Evolutionary conservation across 768 basidiomycete species (phyloP).

Genomic region (Podaxis rugospora): DNA sequence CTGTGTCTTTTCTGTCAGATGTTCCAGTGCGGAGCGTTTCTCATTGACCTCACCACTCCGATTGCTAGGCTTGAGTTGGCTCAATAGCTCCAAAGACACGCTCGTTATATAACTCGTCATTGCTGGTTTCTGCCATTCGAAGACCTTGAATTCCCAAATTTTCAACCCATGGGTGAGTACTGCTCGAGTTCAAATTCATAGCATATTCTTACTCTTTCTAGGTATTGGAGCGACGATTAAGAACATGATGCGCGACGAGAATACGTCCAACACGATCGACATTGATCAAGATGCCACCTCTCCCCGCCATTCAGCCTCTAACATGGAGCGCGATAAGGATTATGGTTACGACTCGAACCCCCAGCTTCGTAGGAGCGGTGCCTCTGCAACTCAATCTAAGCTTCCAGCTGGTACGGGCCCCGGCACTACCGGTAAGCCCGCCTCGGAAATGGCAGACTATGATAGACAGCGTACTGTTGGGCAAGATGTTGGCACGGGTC

Average conservation of each 20-base stretch:
- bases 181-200: background rate
- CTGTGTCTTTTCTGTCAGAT: background rate
- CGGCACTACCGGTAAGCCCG: slow-evolving; percentile 16
- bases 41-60: slow-evolving; percentile 1
- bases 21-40: slow-evolving; percentile 5
- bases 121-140: background rate
- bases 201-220: background rate
- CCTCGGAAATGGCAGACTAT: slow-evolving; percentile 1
- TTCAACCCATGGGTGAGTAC: background rate
- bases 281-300: background rate
- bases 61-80: background rate
- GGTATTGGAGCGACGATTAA: background rate
- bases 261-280: background rate
- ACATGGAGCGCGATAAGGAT: background rate
- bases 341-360: background rate
- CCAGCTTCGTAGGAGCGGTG: background rate
- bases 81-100: slow-evolving; percentile 4
- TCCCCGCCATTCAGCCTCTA: background rate
- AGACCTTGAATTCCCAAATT: background rate
- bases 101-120: slow-evolving; percentile 1
- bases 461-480: slow-evolving; percentile 6
- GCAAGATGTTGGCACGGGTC: slow-evolving; percentile 12
- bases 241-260: background rate
- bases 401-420: slow-evolving; percentile 20
- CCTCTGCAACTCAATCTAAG: slow-evolving; percentile 3